phyloP scores from a whole-genome alignment of 176 grass and related monocot species.

The Eragrostis nindensis region DNA sequence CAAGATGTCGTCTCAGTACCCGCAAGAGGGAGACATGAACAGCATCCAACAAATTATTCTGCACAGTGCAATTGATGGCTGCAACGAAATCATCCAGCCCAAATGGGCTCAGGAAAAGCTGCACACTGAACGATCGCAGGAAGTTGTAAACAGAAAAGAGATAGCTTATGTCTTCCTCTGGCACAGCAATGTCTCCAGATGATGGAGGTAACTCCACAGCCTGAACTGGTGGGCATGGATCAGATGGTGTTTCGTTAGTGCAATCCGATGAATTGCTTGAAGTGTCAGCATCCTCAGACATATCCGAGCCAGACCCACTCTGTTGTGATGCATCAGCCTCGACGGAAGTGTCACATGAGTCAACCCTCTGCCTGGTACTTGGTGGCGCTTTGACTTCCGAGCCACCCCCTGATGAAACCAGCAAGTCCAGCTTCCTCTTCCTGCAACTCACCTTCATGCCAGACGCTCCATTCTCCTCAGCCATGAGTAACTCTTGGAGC shows the following conservation, averaged over 20 bases:
- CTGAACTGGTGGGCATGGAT: slow-evolving; percentile 42
- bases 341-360: slow-evolving; percentile 34
- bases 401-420: slow-evolving; percentile 52
- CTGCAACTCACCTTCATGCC: slow-evolving; percentile 86
- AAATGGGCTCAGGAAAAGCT: slow-evolving; percentile 87
- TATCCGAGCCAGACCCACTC: slow-evolving; percentile 51
- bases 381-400: slow-evolving; percentile 34
- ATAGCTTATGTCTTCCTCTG: slow-evolving; percentile 70
- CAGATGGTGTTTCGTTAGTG: slow-evolving; percentile 43
- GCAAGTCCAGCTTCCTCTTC: slow-evolving; percentile 86
- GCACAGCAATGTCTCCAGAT: slow-evolving; percentile 70
- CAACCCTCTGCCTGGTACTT: slow-evolving; percentile 54
- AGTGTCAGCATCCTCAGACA: slow-evolving; percentile 74
- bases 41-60: slow-evolving; percentile 84
- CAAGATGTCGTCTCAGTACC: slow-evolving; percentile 67
- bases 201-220: slow-evolving; percentile 70
- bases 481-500: slow-evolving; percentile 43
- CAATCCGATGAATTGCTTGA: slow-evolving; percentile 80
- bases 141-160: slow-evolving; percentile 94
- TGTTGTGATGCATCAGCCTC: slow-evolving; percentile 36
- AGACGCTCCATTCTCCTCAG: slow-evolving; percentile 45
- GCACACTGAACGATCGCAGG: slow-evolving; percentile 83
- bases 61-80: slow-evolving; percentile 64
- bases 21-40: slow-evolving; percentile 82
- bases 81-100: slow-evolving; percentile 84